phyloP scores from a whole-genome alignment of 768 basidiomycete species.

The Calvatia gigantea region DNA sequence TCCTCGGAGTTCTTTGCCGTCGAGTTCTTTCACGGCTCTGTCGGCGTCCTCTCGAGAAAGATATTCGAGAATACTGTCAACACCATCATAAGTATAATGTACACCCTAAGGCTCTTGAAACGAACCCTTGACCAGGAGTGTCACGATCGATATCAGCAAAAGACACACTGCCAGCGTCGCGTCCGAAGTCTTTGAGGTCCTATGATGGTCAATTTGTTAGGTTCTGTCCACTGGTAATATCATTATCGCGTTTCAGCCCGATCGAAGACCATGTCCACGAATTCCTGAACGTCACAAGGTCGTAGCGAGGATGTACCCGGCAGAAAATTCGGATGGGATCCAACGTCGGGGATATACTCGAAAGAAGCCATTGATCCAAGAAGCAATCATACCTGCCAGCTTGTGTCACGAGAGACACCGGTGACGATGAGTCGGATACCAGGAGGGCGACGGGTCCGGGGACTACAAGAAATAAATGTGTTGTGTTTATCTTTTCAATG shows the following conservation, averaged over 20 bases:
- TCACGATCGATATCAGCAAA: conserved; percentile 95
- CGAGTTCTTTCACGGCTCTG: conserved; percentile 84
- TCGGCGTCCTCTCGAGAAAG: conserved; percentile 87
- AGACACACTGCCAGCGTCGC: conserved; percentile 88
- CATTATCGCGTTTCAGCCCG: conserved; percentile 20
- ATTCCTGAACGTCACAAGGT: conserved; percentile 8
- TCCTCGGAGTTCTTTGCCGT: conserved; percentile 86
- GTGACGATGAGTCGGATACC: conserved; percentile 83
- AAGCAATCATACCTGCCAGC: conserved; percentile 89
- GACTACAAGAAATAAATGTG: conserved; percentile 21
- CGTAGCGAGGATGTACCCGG: conserved; percentile 4
- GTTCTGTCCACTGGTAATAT: conserved; percentile 29
- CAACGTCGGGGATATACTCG: conserved; percentile 12
- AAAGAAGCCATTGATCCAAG: conserved; percentile 14
- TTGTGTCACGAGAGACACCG: conserved; percentile 90
- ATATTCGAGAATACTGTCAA: conserved; percentile 82
- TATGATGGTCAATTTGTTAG: conserved; percentile 47
- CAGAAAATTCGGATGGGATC: conserved; percentile 1
- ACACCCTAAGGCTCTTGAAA: not conserved
- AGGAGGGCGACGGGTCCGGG: conserved; percentile 72
- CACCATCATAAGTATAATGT: not conserved
- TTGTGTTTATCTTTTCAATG: not conserved
- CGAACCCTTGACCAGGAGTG: conserved; percentile 81
- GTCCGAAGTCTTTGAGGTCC: conserved; percentile 98
- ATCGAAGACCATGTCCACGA: conserved; percentile 15